Evolutionary conservation across 2,329 filamentous ascomycete species (phyloP), one percentile per base, ranked within the genome.

Genomic region (Trichoderma citrinoviride): DNA sequence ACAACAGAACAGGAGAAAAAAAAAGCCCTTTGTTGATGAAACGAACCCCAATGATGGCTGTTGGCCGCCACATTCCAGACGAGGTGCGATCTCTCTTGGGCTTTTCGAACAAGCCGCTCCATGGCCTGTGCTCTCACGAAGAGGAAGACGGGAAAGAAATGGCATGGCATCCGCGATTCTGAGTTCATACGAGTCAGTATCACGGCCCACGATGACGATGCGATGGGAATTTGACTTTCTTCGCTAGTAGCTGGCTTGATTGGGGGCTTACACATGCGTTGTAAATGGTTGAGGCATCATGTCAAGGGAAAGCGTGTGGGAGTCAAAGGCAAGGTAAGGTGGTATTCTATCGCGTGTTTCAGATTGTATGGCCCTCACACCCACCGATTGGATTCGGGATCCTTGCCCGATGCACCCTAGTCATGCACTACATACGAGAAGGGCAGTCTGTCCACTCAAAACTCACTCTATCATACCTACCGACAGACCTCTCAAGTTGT

Each of bases 361-460:
- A 64, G 61, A 64, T 23, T 50, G 5, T 15, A 23, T 47, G 33
- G 21, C 49, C 49, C 58, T 37, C 43, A 40, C 41, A 41, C 29
- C 43, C 57, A 41, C 17, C 29, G 37, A 54, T 52, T 61, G 57
- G 57, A 50, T 61, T 52, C 57, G 57, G 57, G 23, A 61, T 47
- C 49, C 50, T 62, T 62, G 37, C 61, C 61, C 14, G 61, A 64
- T 64, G 21, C 52, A 57, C 61, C 25, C n/a, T 41, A 56, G n/a
- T 33, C 27, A 17, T 55, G 52, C 52, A 55, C 37, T 15, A 54
- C 50, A n/a, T n/a, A n/a, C 29, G 33, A 29, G 21, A n/a, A 23
- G 7, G 2, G 23, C 25, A 15, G 7, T 3, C 7, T 15, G 14
- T 21, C 43, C 55, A 58, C 47, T 58, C 17, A 40, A 25, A 15